phyloP scores from a whole-genome alignment of 495 filamentous ascomycete species.

The Acidomyces sp. region DNA sequence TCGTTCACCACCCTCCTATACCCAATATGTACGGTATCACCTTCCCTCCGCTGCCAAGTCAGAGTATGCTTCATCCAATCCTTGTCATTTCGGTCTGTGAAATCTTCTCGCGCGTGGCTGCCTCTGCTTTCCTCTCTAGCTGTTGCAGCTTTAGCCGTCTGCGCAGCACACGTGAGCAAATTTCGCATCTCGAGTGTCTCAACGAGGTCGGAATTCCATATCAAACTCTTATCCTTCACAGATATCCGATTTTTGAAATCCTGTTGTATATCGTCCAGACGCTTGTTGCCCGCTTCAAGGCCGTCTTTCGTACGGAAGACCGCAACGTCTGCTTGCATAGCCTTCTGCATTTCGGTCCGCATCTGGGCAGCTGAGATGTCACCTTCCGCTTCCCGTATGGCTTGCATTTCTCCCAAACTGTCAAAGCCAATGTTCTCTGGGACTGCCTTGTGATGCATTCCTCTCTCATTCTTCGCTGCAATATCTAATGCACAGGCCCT shows the following conservation, averaged over 20 bases:
- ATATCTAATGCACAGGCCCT: conserved; percentile 93
- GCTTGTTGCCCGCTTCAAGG: conserved; percentile 70
- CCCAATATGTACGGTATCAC: conserved; percentile 60
- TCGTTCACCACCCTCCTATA: conserved; percentile 65
- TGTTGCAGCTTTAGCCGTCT: conserved; percentile 76
- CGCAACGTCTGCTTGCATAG: conserved; percentile 92
- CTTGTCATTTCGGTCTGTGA: conserved; percentile 78
- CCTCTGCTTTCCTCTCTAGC: conserved; percentile 90
- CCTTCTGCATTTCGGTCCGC: conserved; percentile 88
- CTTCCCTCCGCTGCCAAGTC: conserved; percentile 79
- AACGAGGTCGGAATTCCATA: conserved; percentile 96
- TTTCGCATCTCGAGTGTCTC: conserved; percentile 92
- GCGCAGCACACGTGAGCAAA: conserved; percentile 83
- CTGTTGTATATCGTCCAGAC: conserved; percentile 67
- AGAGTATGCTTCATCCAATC: conserved; percentile 99
- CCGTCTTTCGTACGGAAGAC: conserved; percentile 94
- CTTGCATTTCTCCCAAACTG: conserved; percentile 75
- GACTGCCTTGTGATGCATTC: conserved; percentile 59
- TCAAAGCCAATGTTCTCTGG: conserved; percentile 73
- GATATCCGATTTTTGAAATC: conserved; percentile 63
- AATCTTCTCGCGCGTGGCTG: conserved; percentile 91
- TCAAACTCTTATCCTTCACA: conserved; percentile 97
- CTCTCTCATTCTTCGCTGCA: conserved; percentile 74
- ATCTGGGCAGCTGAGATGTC: conserved; percentile 78
- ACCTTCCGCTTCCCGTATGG: conserved; percentile 67